Conservation (phyloP, 2,329 filamentous ascomycete genomes). For the Exophiala sp. region DNA sequence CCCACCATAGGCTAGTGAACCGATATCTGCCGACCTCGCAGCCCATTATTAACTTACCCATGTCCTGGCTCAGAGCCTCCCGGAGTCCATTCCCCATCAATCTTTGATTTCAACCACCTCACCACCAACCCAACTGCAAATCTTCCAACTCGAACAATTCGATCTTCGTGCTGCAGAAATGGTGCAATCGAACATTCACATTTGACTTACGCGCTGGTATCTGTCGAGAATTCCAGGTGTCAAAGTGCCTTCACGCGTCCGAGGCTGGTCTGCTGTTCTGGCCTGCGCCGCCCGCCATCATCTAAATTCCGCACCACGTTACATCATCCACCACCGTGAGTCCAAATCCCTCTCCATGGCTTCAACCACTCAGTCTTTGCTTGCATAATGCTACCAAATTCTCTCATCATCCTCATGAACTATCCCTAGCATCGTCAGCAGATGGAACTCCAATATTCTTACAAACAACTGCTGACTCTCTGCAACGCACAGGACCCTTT, state of each 20-base stretch:
- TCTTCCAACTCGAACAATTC: background rate
- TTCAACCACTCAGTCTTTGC: conserved; percentile 3
- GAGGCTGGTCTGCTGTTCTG: conserved; percentile 1
- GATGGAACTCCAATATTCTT: background rate
- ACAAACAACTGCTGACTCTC: background rate
- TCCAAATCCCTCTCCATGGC: conserved; percentile 1
- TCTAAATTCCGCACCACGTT: conserved; percentile 20
- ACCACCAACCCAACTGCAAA: background rate
- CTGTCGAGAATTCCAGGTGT: background rate
- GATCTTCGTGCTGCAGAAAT: background rate
- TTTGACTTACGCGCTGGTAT: background rate
- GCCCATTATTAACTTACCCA: background rate
- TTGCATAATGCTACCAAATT: conserved; percentile 23
- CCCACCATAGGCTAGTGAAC: background rate
- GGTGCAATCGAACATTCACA: background rate
- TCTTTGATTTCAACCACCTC: background rate
- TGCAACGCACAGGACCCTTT: background rate
- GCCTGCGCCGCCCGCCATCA: conserved; percentile 3
- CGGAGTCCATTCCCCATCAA: background rate
- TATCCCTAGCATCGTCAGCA: background rate
- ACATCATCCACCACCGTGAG: conserved; percentile 21
- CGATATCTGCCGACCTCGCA: background rate
- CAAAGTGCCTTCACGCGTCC: conserved; percentile 13
- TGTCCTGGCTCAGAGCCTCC: background rate
- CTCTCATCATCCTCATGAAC: background rate